Base-by-base conservation (phyloP, 371 early-diverging fungal genomes). In the Mucor indicus region DNA sequence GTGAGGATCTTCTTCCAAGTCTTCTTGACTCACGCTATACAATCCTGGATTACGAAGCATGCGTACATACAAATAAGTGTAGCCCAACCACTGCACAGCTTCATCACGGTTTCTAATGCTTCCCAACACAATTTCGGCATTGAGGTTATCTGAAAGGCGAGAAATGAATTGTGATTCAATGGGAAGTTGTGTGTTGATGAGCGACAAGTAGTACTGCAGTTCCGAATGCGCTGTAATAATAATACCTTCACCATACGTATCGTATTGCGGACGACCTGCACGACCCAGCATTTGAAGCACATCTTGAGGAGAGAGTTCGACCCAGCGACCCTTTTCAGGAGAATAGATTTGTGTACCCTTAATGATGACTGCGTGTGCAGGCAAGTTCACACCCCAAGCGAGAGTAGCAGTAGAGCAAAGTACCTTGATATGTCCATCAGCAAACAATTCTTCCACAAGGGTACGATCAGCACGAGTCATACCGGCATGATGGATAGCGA, bases 321-420 rank as follows among this genome's bases (percentile, higher is more conserved):
- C 79, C 93, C 93, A 98, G 12, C 85, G 73, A 53, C 98, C 96
- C 74, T 89, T 92, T 60, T 96, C 95, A 7, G 95, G 92, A 19
- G 86, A 83, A 66, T 99, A 99, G 52, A 98, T 91, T 62, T 94
- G 94, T 6, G 99, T 99, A 10, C 99, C 99, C 75, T 97, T 98
- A 69, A 99, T 98, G 44, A 99, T 92, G 39, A 99, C 99, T 2
- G 95, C 89, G 67, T 99, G 95, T 13, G 99, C 99, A 20, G 99
- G 99, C 58, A 99, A 82, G 66, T 99, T 99, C 48, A 99, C 99
- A 75, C 99, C 99, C 99, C 99, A 99, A 24, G 99, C 99, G 39
- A 99, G 77, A 0, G 99, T 99, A 12, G 99, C 96, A 9, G 99
- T 99, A 4, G 93, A 95, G 29, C 95, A 92, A 38, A 99, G 81